Percentiles rank a stretch among this genome's conserved stretches.
Conservation (phyloP, 345 rosid species). For the Acer yangbiense region DNA sequence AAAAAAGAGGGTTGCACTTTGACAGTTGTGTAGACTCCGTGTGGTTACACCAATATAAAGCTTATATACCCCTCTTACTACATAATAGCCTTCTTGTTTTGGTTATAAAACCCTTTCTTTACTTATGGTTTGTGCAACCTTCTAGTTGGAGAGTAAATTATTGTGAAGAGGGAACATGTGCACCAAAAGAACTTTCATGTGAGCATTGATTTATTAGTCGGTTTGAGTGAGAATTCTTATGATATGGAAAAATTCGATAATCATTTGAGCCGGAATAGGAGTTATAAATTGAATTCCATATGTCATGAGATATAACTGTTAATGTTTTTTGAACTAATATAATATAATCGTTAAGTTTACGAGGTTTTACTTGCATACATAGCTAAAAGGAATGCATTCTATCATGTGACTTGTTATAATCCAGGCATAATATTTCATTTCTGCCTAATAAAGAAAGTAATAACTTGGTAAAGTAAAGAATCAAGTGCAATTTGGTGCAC, state of each 20-base stretch:
- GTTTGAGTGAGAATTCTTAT: neutral
- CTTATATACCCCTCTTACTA: slow-evolving; percentile 13
- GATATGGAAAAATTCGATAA: neutral
- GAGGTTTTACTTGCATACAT: neutral
- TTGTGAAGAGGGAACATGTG: neutral
- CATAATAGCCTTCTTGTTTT: slow-evolving; percentile 29
- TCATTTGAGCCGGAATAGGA: neutral
- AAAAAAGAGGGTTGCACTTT: neutral
- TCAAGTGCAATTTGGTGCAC: neutral
- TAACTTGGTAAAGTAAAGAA: neutral
- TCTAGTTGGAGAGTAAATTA: neutral
- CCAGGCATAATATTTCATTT: neutral
- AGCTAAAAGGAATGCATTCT: neutral
- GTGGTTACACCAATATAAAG: neutral
- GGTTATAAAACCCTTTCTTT: neutral
- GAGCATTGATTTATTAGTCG: too few relatives aligned
- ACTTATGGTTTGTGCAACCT: neutral
- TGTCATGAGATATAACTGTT: too few relatives aligned
- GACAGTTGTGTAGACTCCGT: neutral
- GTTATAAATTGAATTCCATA: neutral
- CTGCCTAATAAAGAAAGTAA: neutral
- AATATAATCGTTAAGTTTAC: neutral
- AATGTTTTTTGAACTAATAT: too few relatives aligned
- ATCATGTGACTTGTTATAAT: neutral
- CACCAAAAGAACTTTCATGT: neutral